Conservation (phyloP, 23 red algal genomes). For the Gracilariopsis chorda region DNA sequence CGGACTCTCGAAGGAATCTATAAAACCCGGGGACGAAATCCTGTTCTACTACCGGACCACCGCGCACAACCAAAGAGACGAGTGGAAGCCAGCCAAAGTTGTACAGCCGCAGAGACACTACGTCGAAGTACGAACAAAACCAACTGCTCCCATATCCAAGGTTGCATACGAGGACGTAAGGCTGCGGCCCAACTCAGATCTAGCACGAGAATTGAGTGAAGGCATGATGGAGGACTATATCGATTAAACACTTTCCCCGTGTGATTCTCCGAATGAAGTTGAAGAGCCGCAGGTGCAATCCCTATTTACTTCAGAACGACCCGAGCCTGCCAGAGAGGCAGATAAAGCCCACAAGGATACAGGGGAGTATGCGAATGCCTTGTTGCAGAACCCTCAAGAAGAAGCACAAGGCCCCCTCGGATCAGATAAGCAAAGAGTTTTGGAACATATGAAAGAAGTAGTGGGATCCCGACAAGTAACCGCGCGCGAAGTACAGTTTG, state of each 20-base stretch:
- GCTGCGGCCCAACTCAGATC: not conserved
- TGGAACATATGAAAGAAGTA: not conserved
- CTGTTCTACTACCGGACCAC: conserved; percentile 1
- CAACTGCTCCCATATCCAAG: not conserved
- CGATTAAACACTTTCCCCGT: not conserved
- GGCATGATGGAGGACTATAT: not conserved
- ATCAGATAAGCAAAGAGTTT: not conserved
- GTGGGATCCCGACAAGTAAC: not conserved
- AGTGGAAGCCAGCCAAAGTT: too few relatives aligned
- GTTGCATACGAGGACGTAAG: not conserved
- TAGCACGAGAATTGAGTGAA: not conserved
- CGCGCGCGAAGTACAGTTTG: not conserved
- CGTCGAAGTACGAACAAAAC: not conserved
- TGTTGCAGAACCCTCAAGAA: not conserved
- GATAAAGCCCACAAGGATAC: not conserved
- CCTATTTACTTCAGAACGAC: too few relatives aligned
- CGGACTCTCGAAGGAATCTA: not conserved
- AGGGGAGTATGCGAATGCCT: not conserved
- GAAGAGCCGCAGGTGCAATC: too few relatives aligned
- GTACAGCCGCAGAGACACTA: not conserved
- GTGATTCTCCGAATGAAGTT: not conserved
- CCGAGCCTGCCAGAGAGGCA: not conserved
- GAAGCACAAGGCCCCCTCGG: not conserved
- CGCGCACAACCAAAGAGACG: not conserved
- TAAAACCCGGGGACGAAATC: conserved; percentile 33